Percentiles rank a stretch among this genome's conserved stretches.
These are phyloP conservation scores for Sanghuangporus sanghuang DNA, from an alignment of 1,284 basidiomycete genomes.

Conservation along the genomic window DNA sequence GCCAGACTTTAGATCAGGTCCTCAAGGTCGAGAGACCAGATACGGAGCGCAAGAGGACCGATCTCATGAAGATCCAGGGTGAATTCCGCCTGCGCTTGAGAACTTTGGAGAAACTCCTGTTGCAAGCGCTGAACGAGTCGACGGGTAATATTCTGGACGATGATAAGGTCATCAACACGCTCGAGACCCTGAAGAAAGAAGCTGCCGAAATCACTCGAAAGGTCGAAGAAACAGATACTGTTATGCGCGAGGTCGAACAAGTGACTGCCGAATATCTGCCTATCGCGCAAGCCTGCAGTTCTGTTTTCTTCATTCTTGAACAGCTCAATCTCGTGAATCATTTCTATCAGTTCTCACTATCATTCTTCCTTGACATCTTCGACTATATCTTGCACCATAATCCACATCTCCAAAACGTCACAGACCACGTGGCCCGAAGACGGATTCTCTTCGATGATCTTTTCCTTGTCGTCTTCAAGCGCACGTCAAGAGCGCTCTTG, in stretches of 20 bases:
- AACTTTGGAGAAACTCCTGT: conserved; percentile 88
- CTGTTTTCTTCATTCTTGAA: conserved; percentile 96
- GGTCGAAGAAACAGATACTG: conserved; percentile 94
- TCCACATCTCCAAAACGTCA: conserved; percentile 77
- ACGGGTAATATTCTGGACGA: conserved; percentile 97
- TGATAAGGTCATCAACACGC: conserved; percentile 96
- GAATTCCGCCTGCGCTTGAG: conserved; percentile 93
- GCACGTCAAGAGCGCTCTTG: conserved; percentile 88
- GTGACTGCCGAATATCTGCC: conserved; percentile 95
- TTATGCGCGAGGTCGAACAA: conserved; percentile 95
- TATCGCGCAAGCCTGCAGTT: conserved; percentile 93
- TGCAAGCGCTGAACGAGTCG: conserved; percentile 96
- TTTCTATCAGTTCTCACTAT: conserved; percentile 98
- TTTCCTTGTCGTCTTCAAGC: conserved; percentile 85
- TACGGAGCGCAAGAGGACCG: conserved; percentile 95
- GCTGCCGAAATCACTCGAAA: conserved; percentile 95
- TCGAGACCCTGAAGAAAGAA: conserved; percentile 96
- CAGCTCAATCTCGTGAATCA: conserved; percentile 93
- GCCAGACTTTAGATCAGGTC: conserved; percentile 96
- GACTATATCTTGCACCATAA: conserved; percentile 92
- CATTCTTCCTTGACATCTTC: conserved; percentile 98
- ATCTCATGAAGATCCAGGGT: conserved; percentile 97
- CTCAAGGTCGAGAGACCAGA: conserved; percentile 96
- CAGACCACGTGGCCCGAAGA: conserved; percentile 72
- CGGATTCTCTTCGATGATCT: conserved; percentile 87